These are phyloP conservation scores for Pythium utonaiense DNA, from an alignment of 352 stramenopile species.

Conservation along the genomic window DNA sequence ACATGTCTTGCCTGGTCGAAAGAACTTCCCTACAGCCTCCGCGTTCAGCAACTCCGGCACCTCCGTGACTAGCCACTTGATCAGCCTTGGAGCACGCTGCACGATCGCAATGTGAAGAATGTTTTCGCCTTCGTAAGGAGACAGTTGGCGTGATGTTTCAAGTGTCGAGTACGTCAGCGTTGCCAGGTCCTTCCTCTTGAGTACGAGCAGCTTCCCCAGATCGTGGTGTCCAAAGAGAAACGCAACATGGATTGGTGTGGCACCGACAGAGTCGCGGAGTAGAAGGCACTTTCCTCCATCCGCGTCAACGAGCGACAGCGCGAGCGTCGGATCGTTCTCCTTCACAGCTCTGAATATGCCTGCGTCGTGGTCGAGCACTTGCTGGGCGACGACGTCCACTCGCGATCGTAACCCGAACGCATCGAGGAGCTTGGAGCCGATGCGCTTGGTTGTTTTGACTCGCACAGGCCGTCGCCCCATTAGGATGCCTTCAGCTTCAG, in stretches of 20 bases:
- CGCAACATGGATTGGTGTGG: slow-evolving; percentile 45
- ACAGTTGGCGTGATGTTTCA: slow-evolving; percentile 25
- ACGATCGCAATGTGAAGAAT: slow-evolving; percentile 68
- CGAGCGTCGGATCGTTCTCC: slow-evolving; percentile 30
- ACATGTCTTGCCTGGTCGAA: slow-evolving; percentile 39
- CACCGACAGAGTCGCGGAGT: slow-evolving; percentile 46
- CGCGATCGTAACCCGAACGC: slow-evolving; percentile 23
- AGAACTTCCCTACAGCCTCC: slow-evolving; percentile 52
- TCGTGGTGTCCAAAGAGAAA: slow-evolving; percentile 62
- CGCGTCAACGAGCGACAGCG: slow-evolving; percentile 30
- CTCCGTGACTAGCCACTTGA: slow-evolving; percentile 36
- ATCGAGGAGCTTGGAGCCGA: slow-evolving; percentile 24
- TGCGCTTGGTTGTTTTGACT: slow-evolving; percentile 8
- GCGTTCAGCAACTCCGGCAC: slow-evolving; percentile 38
- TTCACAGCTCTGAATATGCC: slow-evolving; percentile 54
- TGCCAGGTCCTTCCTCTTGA: slow-evolving; percentile 24
- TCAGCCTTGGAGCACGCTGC: slow-evolving; percentile 34
- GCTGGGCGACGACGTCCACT: slow-evolving; percentile 58
- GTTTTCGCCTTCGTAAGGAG: slow-evolving; percentile 60
- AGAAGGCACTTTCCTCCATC: slow-evolving; percentile 31
- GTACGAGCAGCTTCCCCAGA: slow-evolving; percentile 43
- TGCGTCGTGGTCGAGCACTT: slow-evolving; percentile 53
- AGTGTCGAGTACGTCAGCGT: slow-evolving; percentile 39
- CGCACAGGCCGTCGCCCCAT: slow-evolving; percentile 24
- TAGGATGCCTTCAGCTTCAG: too few relatives aligned